Conservation (phyloP, 129 eudicot species). For the Artemisia annua region DNA sequence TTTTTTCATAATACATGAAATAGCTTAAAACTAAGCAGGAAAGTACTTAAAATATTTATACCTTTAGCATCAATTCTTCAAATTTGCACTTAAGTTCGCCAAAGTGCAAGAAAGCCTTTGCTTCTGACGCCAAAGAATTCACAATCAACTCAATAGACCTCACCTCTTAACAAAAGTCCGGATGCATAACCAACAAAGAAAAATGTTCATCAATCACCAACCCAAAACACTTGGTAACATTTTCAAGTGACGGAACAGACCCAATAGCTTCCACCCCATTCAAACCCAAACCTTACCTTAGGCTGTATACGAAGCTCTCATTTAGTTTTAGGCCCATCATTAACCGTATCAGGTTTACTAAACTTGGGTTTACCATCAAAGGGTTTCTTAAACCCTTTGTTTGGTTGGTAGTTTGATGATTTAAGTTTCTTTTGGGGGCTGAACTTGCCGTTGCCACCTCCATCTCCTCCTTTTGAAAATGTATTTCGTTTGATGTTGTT, state of each 20-base stretch:
- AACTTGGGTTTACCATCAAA: constrained; percentile 23
- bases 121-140: constrained; percentile 62
- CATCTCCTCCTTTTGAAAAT: too few relatives aligned
- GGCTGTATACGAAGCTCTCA: constrained; percentile 58
- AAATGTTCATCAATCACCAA: constrained; percentile 77
- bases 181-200: constrained; percentile 68
- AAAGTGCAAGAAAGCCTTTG: constrained; percentile 53
- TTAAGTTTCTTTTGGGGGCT: constrained; percentile 44
- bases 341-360: constrained; percentile 25
- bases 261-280: constrained; percentile 50
- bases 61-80: constrained; percentile 41
- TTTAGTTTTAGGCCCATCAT: constrained; percentile 46
- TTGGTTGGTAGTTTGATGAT: constrained; percentile 26
- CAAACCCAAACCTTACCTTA: constrained; percentile 52
- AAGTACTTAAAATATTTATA: constrained; percentile 4
- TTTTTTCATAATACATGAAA: constrained; percentile 39
- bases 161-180: constrained; percentile 72
- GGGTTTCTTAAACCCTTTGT: constrained; percentile 32
- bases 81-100: constrained; percentile 38
- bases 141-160: constrained; percentile 47
- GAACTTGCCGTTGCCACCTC: too few relatives aligned
- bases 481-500: too few relatives aligned
- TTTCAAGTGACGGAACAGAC: constrained; percentile 65
- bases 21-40: too few relatives aligned
- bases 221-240: constrained; percentile 63